These are phyloP conservation scores for Strobilomyces dryophilus DNA, from an alignment of 768 basidiomycete species.

Conservation along the genomic window DNA sequence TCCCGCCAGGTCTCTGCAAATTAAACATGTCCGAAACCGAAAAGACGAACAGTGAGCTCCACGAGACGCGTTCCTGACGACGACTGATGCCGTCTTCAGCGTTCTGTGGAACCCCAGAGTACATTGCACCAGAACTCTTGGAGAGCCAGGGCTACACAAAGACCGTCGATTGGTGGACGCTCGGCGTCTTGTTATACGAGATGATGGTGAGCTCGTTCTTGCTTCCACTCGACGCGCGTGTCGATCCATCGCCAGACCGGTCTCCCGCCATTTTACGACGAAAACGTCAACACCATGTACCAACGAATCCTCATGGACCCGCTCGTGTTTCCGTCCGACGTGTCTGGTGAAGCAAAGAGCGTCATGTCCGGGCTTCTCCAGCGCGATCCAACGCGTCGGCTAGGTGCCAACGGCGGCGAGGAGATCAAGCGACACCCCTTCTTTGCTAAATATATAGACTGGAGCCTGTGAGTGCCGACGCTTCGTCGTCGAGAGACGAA, in stretches of 20 bases:
- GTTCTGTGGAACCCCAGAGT: slow-evolving; percentile 98
- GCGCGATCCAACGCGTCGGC: slow-evolving; percentile 78
- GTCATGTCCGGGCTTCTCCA: slow-evolving; percentile 87
- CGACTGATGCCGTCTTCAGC: slow-evolving; percentile 40
- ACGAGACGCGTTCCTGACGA: not conserved
- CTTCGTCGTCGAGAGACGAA: not conserved
- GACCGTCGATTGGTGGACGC: slow-evolving; percentile 99
- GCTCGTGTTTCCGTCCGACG: slow-evolving; percentile 85
- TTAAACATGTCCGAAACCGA: slow-evolving; percentile 97
- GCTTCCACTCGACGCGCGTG: not conserved
- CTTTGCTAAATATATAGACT: slow-evolving; percentile 92
- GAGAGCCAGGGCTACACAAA: slow-evolving; percentile 97
- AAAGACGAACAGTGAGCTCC: slow-evolving; percentile 82
- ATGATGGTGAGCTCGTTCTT: slow-evolving; percentile 66
- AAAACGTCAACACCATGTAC: slow-evolving; percentile 98
- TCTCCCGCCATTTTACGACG: slow-evolving; percentile 97
- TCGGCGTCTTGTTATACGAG: slow-evolving; percentile 94
- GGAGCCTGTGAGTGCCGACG: slow-evolving; percentile 56
- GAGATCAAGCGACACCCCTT: slow-evolving; percentile 96
- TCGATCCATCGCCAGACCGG: slow-evolving; percentile 57
- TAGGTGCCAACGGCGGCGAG: slow-evolving; percentile 92
- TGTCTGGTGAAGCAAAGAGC: slow-evolving; percentile 81
- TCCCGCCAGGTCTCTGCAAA: slow-evolving; percentile 69
- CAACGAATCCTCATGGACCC: slow-evolving; percentile 94
- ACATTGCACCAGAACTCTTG: slow-evolving; percentile 95